These are phyloP conservation scores for Ottelia alismoides DNA, from an alignment of 106 monocot species.

Conservation along the genomic window DNA sequence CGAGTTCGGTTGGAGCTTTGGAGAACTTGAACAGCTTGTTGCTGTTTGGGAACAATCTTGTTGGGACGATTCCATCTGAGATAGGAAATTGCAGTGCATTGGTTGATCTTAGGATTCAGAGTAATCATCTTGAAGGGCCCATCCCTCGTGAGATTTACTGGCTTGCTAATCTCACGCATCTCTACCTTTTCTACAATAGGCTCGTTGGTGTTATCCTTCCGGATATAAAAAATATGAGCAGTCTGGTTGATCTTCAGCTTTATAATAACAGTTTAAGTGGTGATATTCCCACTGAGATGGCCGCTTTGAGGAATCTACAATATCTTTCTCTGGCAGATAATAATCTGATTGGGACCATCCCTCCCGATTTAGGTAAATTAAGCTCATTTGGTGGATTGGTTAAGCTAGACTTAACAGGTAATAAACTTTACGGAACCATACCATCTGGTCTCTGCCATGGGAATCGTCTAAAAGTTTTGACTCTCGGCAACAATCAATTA, in stretches of 20 bases:
- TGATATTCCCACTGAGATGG: conserved; percentile 25
- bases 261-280: conserved; percentile 43
- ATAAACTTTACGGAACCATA: conserved; percentile 37
- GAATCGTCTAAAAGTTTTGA: conserved; percentile 29
- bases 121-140: conserved; percentile 31
- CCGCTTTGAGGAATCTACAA: conserved; percentile 31
- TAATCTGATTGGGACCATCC: conserved; percentile 40
- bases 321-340: conserved; percentile 41
- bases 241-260: conserved; percentile 25
- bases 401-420: conserved; percentile 42
- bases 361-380: conserved; percentile 36
- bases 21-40: conserved; percentile 13
- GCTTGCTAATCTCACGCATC: conserved; percentile 26
- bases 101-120: conserved; percentile 29
- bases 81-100: conserved; percentile 44
- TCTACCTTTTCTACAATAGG: conserved; percentile 35
- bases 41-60: conserved; percentile 33
- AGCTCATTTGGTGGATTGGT: conserved; percentile 28
- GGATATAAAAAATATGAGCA: conserved; percentile 29
- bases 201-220: conserved; percentile 37
- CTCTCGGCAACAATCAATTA: conserved; percentile 36
- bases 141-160: conserved; percentile 34
- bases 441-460: conserved; percentile 41
- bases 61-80: conserved; percentile 33
- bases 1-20: conserved; percentile 29